Conservation (phyloP, 192 early-diverging fungal species). For the Coemansia sp. region DNA sequence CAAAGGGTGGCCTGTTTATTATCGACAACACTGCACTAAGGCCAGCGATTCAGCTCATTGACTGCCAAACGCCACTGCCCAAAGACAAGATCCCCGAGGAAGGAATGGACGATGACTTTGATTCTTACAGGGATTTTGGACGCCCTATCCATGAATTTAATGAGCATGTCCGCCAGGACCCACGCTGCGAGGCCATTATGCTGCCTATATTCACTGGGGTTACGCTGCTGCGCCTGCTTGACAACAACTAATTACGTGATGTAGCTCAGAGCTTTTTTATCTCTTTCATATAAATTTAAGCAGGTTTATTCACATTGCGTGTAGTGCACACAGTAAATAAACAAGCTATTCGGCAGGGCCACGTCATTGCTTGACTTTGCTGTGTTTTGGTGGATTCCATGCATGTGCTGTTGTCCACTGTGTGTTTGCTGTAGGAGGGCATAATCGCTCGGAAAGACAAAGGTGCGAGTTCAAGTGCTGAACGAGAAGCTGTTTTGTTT, state of each 20-base stretch:
- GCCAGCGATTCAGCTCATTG: slow-evolving; percentile 25
- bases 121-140: not conserved
- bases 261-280: too few relatives aligned
- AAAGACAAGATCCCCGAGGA: slow-evolving; percentile 17
- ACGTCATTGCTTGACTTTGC: not conserved
- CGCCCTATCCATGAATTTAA: slow-evolving; percentile 62
- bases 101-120: not conserved
- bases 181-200: slow-evolving; percentile 60
- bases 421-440: too few relatives aligned
- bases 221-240: slow-evolving; percentile 25
- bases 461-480: too few relatives aligned
- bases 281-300: too few relatives aligned
- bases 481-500: too few relatives aligned
- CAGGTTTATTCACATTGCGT: too few relatives aligned
- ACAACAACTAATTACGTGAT: not conserved
- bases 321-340: too few relatives aligned
- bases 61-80: slow-evolving; percentile 17
- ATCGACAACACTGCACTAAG: slow-evolving; percentile 63
- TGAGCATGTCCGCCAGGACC: slow-evolving; percentile 62
- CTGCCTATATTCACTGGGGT: slow-evolving; percentile 61
- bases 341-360: not conserved
- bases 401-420: too few relatives aligned
- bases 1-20: slow-evolving; percentile 63
- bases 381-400: too few relatives aligned
- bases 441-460: too few relatives aligned